Base-by-base conservation (phyloP, 139 green algal genomes). In the Desmodesmus armatus region DNA sequence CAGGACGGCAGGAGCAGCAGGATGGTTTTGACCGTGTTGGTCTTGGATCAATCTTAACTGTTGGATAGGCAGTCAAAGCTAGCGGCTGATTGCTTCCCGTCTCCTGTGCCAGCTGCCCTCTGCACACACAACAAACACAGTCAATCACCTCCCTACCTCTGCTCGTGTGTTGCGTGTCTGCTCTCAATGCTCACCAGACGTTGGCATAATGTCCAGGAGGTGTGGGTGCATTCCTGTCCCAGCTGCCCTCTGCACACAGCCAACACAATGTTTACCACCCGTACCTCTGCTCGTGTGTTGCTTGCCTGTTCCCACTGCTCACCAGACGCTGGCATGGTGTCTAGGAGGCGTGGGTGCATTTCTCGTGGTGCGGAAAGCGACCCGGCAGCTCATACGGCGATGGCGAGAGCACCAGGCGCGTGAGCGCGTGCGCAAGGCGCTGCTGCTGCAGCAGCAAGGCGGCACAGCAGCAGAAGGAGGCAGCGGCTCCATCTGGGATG, bases 311-410 rank as follows among this genome's bases (percentile, higher is more conserved):
- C n/a, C n/a, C n/a, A n/a, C n/a, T n/a, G n/a, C n/a, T n/a, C 3
- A 39, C 33, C 67, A 78, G 67, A 62, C 17, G 33, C 29, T 78
- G 47, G 67, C 67, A 2, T 70, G 65, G 80, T 86, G 80, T 40
- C 25, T 87, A 3, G 82, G 82, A 29, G 82, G 71, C 29, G 27
- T 87, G 5, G 82, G 82, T 3, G 41, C 55, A 3, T 55, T 76
- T 19, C 82, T 87, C 25, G 29, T 87, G 0, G 55, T 67, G 0
- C 71, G 60, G 13, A 87, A 87, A 60, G 82, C 80, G 53, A 47
- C 49, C 2, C 51, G 62, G 35, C 80, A 79, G 1, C 47, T 49
- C 3, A 80, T 39, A 37, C n/a, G 49, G 17, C 47, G 67, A n/a
- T 75, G 71, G n/a, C 31, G 41, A 21, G 67, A 86, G 47, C 80